Conservation (phyloP, 306 rosid genomes). For the Spatholobus suberectus region DNA sequence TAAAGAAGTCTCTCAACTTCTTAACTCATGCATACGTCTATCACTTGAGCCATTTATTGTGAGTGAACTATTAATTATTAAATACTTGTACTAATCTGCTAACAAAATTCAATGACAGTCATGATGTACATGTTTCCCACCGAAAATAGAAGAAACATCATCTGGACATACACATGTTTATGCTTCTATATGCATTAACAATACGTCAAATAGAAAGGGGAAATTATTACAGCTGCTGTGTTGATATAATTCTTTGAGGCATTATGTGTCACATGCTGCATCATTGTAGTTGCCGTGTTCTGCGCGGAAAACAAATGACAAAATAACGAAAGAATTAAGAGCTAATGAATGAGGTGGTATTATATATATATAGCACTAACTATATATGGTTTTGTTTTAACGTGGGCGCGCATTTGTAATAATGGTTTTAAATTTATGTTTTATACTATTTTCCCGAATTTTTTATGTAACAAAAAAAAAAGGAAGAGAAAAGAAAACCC, state of each 20-base stretch:
- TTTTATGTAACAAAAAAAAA: neutral
- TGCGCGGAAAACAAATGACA: neutral
- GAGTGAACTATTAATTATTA: neutral
- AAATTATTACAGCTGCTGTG: neutral
- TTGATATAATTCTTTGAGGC: slow-evolving; percentile 6
- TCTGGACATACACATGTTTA: slow-evolving; percentile 21
- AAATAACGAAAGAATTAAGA: neutral
- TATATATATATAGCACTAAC: neutral
- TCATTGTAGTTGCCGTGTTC: slow-evolving; percentile 6
- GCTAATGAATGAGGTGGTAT: neutral
- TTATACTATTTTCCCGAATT: neutral
- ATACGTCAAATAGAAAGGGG: slow-evolving; percentile 20
- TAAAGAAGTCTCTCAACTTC: neutral
- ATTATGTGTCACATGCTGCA: slow-evolving; percentile 11
- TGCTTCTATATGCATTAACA: slow-evolving; percentile 9
- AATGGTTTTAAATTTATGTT: neutral
- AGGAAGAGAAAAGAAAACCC: neutral
- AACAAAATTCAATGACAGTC: neutral
- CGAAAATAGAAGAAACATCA: slow-evolving; percentile 8
- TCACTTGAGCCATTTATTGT: neutral
- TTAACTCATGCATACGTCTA: neutral
- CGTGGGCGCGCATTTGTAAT: neutral
- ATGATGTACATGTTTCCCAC: neutral
- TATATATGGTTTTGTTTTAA: neutral
- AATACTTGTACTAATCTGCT: neutral